phyloP scores from a whole-genome alignment of 345 rosid genomes.

The Gossypium australe region DNA sequence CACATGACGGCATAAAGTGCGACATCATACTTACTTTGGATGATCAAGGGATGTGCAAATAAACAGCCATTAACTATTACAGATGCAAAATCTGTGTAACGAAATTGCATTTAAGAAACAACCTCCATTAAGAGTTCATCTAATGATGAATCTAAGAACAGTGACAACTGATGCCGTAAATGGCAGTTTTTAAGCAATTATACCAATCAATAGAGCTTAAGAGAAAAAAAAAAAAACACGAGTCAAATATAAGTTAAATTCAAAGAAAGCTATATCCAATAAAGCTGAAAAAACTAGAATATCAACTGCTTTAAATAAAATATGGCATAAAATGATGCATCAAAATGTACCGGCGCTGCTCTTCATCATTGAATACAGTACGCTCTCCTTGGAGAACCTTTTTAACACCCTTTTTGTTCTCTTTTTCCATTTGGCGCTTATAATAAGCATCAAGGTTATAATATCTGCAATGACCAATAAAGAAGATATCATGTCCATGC shows the following conservation, averaged over 20 bases:
- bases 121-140: neutral
- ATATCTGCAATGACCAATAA: conserved; percentile 45
- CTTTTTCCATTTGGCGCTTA: conserved; percentile 64
- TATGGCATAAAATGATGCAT: neutral
- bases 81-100: neutral
- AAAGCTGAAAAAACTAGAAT: neutral
- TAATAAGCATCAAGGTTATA: conserved; percentile 86
- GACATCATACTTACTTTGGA: neutral
- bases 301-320: neutral
- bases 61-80: neutral
- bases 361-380: conserved; percentile 90
- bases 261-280: neutral
- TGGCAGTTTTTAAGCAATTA: neutral
- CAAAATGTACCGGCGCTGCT: conserved; percentile 67
- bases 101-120: neutral
- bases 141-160: neutral
- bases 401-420: conserved; percentile 58
- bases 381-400: conserved; percentile 62
- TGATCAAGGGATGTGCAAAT: neutral
- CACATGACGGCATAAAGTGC: neutral
- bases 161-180: neutral
- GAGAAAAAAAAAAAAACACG: neutral
- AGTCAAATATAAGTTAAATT: neutral
- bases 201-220: neutral
- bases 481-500: neutral